Evolutionary conservation across 1,139 yeast species (phyloP), one percentile per base, ranked within the genome.

Genomic region (Lodderomyces parapsilosis): DNA sequence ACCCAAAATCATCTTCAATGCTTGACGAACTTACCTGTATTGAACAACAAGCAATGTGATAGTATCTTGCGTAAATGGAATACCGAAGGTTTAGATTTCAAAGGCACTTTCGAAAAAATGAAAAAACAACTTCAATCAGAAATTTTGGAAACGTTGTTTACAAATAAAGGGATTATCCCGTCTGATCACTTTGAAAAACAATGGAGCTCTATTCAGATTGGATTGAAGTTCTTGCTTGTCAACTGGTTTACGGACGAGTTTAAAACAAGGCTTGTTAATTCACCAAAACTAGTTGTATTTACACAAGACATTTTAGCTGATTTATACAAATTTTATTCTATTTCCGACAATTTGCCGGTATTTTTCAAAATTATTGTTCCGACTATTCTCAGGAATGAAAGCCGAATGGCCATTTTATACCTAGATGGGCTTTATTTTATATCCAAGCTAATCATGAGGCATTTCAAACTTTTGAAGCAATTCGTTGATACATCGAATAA

Each of bases 1-100:
- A 33, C 37, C 3, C 25, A 41, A 19, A 63, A 69, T 14, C 89
- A 83, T 54, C 56, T 80, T 27, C 52, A 63, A 18, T 71, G 83
- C 23, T 60, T 84, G 27, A 67, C 71, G 49, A 80, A 81, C 48
- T 59, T 84, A 14, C 87, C 87, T 0, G 72, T 70, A 1, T 51
- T 74, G 35, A 73, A 73, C 45, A 78, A 77, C 50, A 69, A 72
- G 33, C 81, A 77, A 50, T 71, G 79, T 46, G 76, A 72, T 43
- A 76, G 69, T 49, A 76, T 78, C 18, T 55, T 77, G 34, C 68
- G 63, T 44, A 68, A 74, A 57, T 60, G 74, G 75, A 52, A 64
- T 7, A 54, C 58, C 0, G 53, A 54, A 10, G 62, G 62, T 1
- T 58, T 59, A 57, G 56, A 73, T 58, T 66, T 76, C 55, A 58